These are phyloP conservation scores for Xylaria hypoxylon DNA, from an alignment of 2,329 filamentous ascomycete species.

Conservation along the genomic window DNA sequence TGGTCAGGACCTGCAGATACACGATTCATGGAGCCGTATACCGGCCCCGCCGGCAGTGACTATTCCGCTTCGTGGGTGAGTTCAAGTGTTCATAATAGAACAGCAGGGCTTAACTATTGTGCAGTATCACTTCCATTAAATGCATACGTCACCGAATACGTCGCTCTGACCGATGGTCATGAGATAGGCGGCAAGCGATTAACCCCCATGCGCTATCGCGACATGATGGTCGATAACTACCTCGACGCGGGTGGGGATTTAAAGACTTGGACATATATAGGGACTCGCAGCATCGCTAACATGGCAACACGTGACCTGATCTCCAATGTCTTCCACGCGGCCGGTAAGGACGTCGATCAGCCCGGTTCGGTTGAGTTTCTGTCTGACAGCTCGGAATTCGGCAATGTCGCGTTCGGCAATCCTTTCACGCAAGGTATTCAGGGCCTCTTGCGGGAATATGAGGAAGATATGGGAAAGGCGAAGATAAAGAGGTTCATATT, in stretches of 20 bases:
- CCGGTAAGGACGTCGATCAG: not conserved
- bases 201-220: conserved; percentile 30
- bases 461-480: conserved; percentile 22
- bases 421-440: conserved; percentile 31
- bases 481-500: conserved; percentile 33
- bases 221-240: conserved; percentile 40
- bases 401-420: not conserved
- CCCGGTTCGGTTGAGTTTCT: conserved; percentile 19
- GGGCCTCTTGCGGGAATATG: conserved; percentile 20
- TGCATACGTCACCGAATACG: conserved; percentile 26
- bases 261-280: conserved; percentile 29
- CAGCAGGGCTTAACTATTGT: conserved; percentile 6
- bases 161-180: conserved; percentile 8
- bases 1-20: not conserved
- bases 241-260: conserved; percentile 29
- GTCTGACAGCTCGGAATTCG: not conserved
- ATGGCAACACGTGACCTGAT: not conserved
- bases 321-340: not conserved
- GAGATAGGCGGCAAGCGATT: not conserved
- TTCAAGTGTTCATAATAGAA: not conserved
- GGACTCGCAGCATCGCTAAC: conserved; percentile 12
- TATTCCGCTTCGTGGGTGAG: not conserved
- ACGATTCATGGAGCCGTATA: conserved; percentile 23
- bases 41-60: not conserved
- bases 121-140: conserved; percentile 17